Base-by-base conservation (phyloP, 805 yeast genomes). In the Cyberlindnera xylosilytica region DNA sequence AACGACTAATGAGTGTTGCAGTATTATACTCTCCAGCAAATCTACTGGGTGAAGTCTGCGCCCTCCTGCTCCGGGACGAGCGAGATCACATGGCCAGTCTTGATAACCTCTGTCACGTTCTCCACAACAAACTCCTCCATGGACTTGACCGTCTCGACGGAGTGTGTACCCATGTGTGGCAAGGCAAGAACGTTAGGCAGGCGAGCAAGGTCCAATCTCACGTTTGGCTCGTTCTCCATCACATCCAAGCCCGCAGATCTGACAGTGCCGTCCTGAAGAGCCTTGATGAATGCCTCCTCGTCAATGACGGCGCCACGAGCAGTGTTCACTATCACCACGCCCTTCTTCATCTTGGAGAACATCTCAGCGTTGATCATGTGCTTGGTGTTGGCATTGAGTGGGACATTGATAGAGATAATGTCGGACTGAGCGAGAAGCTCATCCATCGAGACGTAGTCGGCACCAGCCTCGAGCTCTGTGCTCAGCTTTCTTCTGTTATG, bases 111-210 rank as follows among this genome's bases (percentile, higher is more conserved):
- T 33, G 68, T 65, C 8, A 87, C 78, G 62, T 91, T 93, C 24
- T 73, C 72, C 20, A 86, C 79, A 24, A 83, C 87, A 60, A 78
- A 78, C 52, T 77, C 79, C 65, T 90, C 97, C 96, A 93, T 87
- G 53, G 75, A 74, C 70, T 93, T 95, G 45, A 84, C 77, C 3
- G 96, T 84, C 64, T 88, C 95, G 39, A 65, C 64, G 4, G 91
- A 70, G 59, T 79, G 80, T 0, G 96, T 87, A 20, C 96, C 97
- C 83, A 87, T 80, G 61, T 89, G 97, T 13, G 97, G 97, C 51
- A 86, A 68, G 27, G 86, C 76, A 11, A 84, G 71, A n/a, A 81
- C 87, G 49, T 83, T 82, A 12, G 86, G 84, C 63, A 83, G 64
- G 23, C 68, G 66, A 37, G 74, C 63, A 49, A 85, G 66, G 46